Evolutionary conservation across 768 basidiomycete genomes (phyloP).

Genomic region (Phaeotremella fagi): DNA sequence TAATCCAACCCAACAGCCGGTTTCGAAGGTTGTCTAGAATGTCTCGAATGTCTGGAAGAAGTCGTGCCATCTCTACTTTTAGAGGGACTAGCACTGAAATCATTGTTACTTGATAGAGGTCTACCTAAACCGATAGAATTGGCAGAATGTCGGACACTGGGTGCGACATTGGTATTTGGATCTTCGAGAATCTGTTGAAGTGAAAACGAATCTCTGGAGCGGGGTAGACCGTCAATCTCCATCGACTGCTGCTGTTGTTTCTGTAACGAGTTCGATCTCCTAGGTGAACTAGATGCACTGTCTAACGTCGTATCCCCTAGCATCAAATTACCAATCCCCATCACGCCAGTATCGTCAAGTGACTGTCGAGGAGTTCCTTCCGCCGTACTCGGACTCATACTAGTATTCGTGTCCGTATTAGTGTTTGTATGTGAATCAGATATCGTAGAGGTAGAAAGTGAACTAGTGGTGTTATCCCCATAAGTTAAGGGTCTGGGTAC

Average conservation of each 20-base stretch:
- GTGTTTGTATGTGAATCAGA: too few relatives aligned
- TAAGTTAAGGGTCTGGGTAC: constrained; percentile 5
- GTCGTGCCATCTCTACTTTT: background rate
- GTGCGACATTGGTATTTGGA: background rate
- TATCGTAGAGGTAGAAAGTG: background rate
- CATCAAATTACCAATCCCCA: constrained; percentile 36
- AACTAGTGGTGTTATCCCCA: background rate
- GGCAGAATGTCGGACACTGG: background rate
- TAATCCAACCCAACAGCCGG: constrained; percentile 23
- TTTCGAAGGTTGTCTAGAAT: constrained; percentile 2
- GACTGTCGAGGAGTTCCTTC: constrained; percentile 25
- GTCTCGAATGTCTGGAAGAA: constrained; percentile 8
- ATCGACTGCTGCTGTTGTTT: background rate
- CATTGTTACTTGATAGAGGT: constrained; percentile 16
- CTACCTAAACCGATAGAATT: constrained; percentile 21
- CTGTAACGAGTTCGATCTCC: background rate
- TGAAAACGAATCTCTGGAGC: constrained; percentile 1
- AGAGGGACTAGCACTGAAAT: background rate
- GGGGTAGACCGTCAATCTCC: background rate
- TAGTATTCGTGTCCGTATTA: too few relatives aligned
- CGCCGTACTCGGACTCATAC: background rate
- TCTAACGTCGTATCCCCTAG: constrained; percentile 16
- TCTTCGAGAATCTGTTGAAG: constrained; percentile 8
- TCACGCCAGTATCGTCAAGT: constrained; percentile 20
- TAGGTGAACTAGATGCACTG: constrained; percentile 10